Percentiles rank a stretch among this genome's conserved stretches.
Conservation (phyloP, 495 filamentous ascomycete genomes). For the Geopyxis carbonaria region DNA sequence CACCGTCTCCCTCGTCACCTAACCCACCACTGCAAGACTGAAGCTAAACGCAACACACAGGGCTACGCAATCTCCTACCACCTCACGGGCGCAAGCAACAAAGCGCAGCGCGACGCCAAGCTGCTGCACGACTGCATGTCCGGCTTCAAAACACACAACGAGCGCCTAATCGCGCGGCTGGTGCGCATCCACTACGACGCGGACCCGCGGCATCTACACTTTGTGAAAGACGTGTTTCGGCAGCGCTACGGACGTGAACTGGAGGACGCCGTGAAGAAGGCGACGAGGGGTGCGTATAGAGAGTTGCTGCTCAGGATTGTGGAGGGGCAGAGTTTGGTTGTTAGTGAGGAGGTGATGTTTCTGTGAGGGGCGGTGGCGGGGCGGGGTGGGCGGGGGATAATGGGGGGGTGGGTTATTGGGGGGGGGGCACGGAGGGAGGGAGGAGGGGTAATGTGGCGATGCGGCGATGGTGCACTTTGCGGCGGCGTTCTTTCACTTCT, state of each 20-base stretch:
- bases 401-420: no score
- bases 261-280: slow-evolving; percentile 7
- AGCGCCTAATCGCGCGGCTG: slow-evolving; percentile 12
- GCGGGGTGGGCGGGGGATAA: no score
- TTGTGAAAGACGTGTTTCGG: slow-evolving; percentile 13
- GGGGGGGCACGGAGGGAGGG: no score
- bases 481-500: no score
- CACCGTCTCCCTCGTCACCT: no score
- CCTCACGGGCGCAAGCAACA: slow-evolving; percentile 13
- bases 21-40: no score
- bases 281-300: slow-evolving; percentile 14
- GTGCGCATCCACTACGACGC: slow-evolving; percentile 15
- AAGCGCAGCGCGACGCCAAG: slow-evolving; percentile 15
- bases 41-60: slow-evolving; percentile 1
- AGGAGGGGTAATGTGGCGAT: no score
- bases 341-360: no score
- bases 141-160: slow-evolving; percentile 11
- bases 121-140: slow-evolving; percentile 15
- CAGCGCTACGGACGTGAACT: slow-evolving; percentile 11
- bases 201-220: slow-evolving; percentile 6
- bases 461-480: no score
- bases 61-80: slow-evolving; percentile 11
- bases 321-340: slow-evolving; percentile 2
- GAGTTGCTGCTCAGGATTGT: slow-evolving; percentile 15
- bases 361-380: no score